A percentile compares a stretch with the other conserved stretches of the same genome.
phyloP scores from a whole-genome alignment of 1,284 basidiomycete species.

The Cryptococcus amylolentus region DNA sequence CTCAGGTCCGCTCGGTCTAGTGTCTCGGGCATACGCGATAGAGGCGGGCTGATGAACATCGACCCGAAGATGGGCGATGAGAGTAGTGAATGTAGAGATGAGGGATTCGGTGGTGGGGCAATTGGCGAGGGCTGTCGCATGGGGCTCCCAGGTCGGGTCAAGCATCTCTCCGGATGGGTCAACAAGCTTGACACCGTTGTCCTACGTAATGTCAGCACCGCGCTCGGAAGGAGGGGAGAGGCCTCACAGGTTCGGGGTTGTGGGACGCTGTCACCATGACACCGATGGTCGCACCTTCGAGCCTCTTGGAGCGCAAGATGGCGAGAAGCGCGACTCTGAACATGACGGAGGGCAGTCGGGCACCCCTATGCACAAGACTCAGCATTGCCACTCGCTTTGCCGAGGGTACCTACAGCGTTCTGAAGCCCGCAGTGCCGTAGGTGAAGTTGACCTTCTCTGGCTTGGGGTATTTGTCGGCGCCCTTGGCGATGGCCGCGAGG shows the following conservation, averaged over 20 bases:
- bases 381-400: neutral
- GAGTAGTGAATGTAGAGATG: constrained; percentile 60
- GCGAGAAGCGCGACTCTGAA: constrained; percentile 92
- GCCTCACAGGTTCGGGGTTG: constrained; percentile 83
- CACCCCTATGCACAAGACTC: constrained; percentile 59
- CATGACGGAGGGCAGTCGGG: constrained; percentile 81
- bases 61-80: constrained; percentile 69
- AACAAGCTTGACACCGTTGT: constrained; percentile 98
- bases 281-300: constrained; percentile 87
- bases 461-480: constrained; percentile 50
- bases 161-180: constrained; percentile 99
- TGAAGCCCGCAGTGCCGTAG: constrained; percentile 95
- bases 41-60: constrained; percentile 72
- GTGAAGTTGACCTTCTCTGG: constrained; percentile 58
- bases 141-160: constrained; percentile 86
- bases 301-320: constrained; percentile 80
- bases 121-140: constrained; percentile 89
- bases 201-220: constrained; percentile 55
- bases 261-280: constrained; percentile 99
- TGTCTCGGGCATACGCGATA: constrained; percentile 90
- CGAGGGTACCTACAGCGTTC: constrained; percentile 69
- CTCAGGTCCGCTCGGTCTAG: constrained; percentile 78
- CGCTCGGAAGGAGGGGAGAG: too few relatives aligned
- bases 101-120: constrained; percentile 71
- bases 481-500: constrained; percentile 34